Evolutionary conservation across 352 stramenopile genomes (phyloP).

Genomic region (Phytophthora capsici): DNA sequence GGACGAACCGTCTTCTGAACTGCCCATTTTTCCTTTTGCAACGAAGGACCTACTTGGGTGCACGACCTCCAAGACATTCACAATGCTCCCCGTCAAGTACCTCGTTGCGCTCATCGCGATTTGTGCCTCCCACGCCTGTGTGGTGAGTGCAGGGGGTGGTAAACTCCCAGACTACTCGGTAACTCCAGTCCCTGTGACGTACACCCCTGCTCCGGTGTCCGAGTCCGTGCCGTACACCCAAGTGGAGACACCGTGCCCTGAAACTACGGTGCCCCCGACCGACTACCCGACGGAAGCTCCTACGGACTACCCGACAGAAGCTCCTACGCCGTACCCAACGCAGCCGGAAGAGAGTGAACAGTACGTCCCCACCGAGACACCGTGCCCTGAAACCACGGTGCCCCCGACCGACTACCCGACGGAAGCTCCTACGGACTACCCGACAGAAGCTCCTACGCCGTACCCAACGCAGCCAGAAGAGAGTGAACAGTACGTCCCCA

Average conservation of each 20-base stretch:
- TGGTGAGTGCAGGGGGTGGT: constrained; percentile 30
- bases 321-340: too few species aligned
- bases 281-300: too few species aligned
- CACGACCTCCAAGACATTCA: constrained; percentile 6
- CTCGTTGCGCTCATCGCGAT: constrained; percentile 30
- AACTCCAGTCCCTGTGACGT: neutral
- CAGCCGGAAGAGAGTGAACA: too few species aligned
- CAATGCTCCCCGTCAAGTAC: constrained; percentile 43
- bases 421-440: constrained; percentile 4
- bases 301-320: too few species aligned
- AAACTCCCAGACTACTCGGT: constrained; percentile 17
- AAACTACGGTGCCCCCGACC: constrained; percentile 1
- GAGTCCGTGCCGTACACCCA: too few species aligned
- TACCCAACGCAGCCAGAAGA: neutral
- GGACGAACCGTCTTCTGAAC: neutral
- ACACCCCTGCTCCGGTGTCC: neutral
- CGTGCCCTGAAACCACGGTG: neutral
- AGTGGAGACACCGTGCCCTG: constrained; percentile 8
- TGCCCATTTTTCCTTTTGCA: constrained; percentile 39
- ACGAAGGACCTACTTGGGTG: constrained; percentile 29
- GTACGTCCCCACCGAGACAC: constrained; percentile 4
- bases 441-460: neutral
- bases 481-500: neutral
- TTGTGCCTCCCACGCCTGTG: constrained; percentile 26
- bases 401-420: constrained; percentile 6